Evolutionary conservation across 495 filamentous ascomycete genomes (phyloP).

Genomic region (Jackrogersella minutella): DNA sequence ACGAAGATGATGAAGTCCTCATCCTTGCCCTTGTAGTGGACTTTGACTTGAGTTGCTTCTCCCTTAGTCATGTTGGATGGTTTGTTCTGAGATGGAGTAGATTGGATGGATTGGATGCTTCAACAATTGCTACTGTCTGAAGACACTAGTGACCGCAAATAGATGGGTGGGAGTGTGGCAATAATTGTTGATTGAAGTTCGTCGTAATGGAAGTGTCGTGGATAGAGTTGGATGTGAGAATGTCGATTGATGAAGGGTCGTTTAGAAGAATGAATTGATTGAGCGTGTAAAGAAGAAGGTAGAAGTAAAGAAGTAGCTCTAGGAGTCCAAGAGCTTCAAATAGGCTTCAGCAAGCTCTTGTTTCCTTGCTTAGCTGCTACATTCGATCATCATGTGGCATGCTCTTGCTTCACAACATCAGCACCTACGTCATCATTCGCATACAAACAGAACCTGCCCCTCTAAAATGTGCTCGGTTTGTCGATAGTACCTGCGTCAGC

Average conservation of each 20-base stretch:
- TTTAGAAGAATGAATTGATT: conserved; percentile 15
- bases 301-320: conserved; percentile 1
- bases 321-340: conserved; percentile 41
- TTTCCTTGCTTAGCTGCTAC: conserved; percentile 35
- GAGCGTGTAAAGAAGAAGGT: conserved; percentile 13
- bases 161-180: neutral
- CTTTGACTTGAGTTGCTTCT: conserved; percentile 76
- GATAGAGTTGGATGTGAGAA: neutral
- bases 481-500: conserved; percentile 41
- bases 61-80: conserved; percentile 75
- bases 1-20: conserved; percentile 95
- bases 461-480: conserved; percentile 25
- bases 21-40: conserved; percentile 86
- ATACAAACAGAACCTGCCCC: conserved; percentile 21
- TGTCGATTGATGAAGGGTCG: neutral
- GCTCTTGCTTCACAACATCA: conserved; percentile 21
- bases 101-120: neutral
- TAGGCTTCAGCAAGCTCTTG: conserved; percentile 31
- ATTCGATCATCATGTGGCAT: conserved; percentile 46
- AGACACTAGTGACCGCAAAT: neutral
- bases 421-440: conserved; percentile 42
- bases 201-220: neutral
- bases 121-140: neutral
- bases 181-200: neutral
- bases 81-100: conserved; percentile 36